A percentile compares a stretch with the other conserved stretches of the same genome.
Conservation (phyloP, 352 stramenopile species). For the Paralagenidium karlingii region DNA sequence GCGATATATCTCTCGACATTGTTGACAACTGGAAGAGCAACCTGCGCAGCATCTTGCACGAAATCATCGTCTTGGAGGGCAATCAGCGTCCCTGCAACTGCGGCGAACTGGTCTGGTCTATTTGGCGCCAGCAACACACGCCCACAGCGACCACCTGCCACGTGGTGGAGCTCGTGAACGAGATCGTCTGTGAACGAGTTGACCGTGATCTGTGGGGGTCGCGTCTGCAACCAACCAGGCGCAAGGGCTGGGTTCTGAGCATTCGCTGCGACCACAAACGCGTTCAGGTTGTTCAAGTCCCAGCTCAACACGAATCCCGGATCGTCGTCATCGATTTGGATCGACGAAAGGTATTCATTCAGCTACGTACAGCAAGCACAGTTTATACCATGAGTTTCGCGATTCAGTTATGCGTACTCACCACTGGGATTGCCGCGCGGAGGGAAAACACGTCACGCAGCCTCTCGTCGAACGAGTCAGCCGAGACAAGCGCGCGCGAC, state of each 20-base stretch:
- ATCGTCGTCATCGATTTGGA: constrained; percentile 10
- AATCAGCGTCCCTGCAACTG: constrained; percentile 5
- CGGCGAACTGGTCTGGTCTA: constrained; percentile 1
- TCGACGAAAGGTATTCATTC: constrained; percentile 6
- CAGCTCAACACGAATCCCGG: constrained; percentile 7
- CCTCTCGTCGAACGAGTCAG: constrained; percentile 9
- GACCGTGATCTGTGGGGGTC: constrained; percentile 6
- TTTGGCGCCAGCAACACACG: constrained; percentile 7
- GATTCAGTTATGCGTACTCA: constrained; percentile 6
- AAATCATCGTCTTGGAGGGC: constrained; percentile 5
- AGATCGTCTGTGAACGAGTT: constrained; percentile 6
- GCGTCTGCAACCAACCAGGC: constrained; percentile 5
- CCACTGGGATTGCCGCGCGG: constrained; percentile 9
- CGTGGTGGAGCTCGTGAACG: constrained; percentile 1
- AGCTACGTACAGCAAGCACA: constrained; percentile 3
- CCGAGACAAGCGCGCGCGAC: no score
- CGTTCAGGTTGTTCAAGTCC: constrained; percentile 8
- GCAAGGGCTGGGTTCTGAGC: constrained; percentile 1
- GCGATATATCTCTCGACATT: constrained; percentile 7
- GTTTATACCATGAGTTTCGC: constrained; percentile 5
- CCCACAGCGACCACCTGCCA: constrained; percentile 6
- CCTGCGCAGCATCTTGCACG: constrained; percentile 7
- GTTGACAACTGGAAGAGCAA: constrained; percentile 2
- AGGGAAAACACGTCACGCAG: constrained; percentile 9
- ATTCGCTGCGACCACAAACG: constrained; percentile 8